These are phyloP conservation scores for Collybia sp. DNA, from an alignment of 768 basidiomycete species.

Conservation along the genomic window DNA sequence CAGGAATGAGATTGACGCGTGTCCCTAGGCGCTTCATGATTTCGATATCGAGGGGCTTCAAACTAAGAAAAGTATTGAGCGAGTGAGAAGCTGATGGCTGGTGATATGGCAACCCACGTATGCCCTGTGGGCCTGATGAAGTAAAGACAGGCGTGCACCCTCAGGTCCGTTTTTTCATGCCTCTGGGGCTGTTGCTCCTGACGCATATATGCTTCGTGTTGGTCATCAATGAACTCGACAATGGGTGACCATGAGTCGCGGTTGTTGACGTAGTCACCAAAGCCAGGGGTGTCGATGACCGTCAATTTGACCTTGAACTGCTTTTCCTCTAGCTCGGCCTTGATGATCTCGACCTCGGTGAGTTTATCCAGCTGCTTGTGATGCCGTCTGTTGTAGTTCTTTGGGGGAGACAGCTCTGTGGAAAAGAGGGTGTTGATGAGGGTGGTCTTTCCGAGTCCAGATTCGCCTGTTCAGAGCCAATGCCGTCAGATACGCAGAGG, in stretches of 20 bases:
- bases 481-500: slow-evolving; percentile 1
- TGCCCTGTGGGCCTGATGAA: slow-evolving; percentile 96
- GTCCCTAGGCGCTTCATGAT: slow-evolving; percentile 99
- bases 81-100: neutral
- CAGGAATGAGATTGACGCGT: slow-evolving; percentile 96
- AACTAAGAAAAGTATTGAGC: slow-evolving; percentile 31
- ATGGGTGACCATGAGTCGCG: slow-evolving; percentile 98
- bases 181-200: slow-evolving; percentile 99
- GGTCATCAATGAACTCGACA: slow-evolving; percentile 96
- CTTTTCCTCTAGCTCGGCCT: slow-evolving; percentile 98
- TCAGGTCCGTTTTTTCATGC: slow-evolving; percentile 87
- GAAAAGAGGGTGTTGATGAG: slow-evolving; percentile 99
- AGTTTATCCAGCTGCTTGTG: slow-evolving; percentile 98
- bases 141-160: slow-evolving; percentile 96
- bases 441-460: slow-evolving; percentile 95
- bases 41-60: slow-evolving; percentile 98
- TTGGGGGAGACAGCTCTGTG: slow-evolving; percentile 87
- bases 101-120: slow-evolving; percentile 58
- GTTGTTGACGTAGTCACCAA: slow-evolving; percentile 99
- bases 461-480: slow-evolving; percentile 65
- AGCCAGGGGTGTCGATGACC: slow-evolving; percentile 98
- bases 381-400: slow-evolving; percentile 87
- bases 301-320: slow-evolving; percentile 99
- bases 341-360: slow-evolving; percentile 98
- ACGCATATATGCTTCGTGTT: slow-evolving; percentile 92